Base-by-base conservation (phyloP, 768 basidiomycete genomes). In the Roridomyces roridus region DNA sequence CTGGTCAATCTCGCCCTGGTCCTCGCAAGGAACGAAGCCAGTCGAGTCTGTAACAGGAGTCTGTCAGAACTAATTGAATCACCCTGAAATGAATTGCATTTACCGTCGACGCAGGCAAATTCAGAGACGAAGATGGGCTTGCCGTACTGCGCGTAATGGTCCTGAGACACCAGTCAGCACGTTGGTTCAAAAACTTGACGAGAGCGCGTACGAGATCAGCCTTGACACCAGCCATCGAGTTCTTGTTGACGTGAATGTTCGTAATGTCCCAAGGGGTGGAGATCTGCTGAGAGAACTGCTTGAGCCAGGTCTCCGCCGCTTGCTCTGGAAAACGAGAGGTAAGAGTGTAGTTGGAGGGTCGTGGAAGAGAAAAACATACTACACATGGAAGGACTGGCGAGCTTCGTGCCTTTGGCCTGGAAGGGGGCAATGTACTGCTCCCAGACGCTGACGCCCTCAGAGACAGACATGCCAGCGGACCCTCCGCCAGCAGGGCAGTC, bases 121-220 rank as follows among this genome's bases (percentile, higher is more conserved):
- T 81, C 80, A 21, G 79, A 77, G 15, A 81, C 72, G 79, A 79
- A 81, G 49, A 81, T 73, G 1, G 80, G 79, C 65, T 78, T 80
- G 59, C 74, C 72, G 61, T 80, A 81, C 36, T 59, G 63, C 65
- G 70, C 70, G 58, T 81, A 81, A 55, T 81, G 74, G 41, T 75
- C 72, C 80, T 79, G 56, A 17, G 35, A 28, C 14, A 11, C 11
- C 7, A 24, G 43, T 45, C n/a, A 58, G 35, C 42, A 43, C 17
- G 23, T 23, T n/a, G 18, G n/a, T 5, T 41, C 6, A 5, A 41
- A 26, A 34, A 29, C 5, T 8, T n/a, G 1, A 21, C 18, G 12
- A 20, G 15, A 26, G 12, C 24, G 58, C 74, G 45, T 60, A 77
- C 80, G 45, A 81, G 70, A 59, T 77, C 80, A 39, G 72, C 74